Evolutionary conservation across 2,329 filamentous ascomycete species (phyloP), one percentile per base, ranked within the genome.

Genomic region (Apiospora kogelbergensis): DNA sequence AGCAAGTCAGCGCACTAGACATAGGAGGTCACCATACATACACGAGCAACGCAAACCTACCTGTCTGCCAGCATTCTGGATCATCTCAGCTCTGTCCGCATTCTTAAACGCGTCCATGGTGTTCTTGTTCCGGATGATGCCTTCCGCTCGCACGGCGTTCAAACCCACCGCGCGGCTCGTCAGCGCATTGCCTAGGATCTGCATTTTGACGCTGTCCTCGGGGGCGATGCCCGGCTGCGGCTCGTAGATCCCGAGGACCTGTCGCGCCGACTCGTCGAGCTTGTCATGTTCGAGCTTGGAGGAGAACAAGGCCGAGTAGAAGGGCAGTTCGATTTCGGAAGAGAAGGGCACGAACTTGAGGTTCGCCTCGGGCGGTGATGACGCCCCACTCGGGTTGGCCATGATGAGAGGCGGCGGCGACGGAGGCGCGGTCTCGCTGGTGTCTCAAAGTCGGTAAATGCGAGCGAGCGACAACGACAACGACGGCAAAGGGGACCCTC

Each of bases 211-310:
- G 73, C 93, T 96, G 68, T 91, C 87, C 74, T 92, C 90, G 0
- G 93, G 89, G 46, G 90, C 82, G 74, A 93, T 91, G 53, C 85
- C 84, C 13, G 90, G 84, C 57, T 92, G 91, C 73, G 96, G 90
- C 81, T 98, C 94, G 79, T 99, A 99, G 57, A 97, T 83, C 4
- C 96, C 96, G 40, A 97, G 86, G 2, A 98, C 87, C 70, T 91
- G 91, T 60, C 95, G 92, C 30, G 94, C 93, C 11, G 95, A 97
- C 80, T 97, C 95, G 83, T 98, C 93, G 66, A 99, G 93, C 82
- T 95, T 97, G 83, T 98, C 96, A 86, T 97, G 91, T 80, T 98
- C 94, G 78, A 99, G 94, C 83, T 99, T 99, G 73, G 92, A 65
- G 6, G 91, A 90, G 70, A 97, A 96, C n/a, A 99, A 88, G 6